A percentile compares a stretch with the other conserved stretches of the same genome.
Evolutionary conservation across 331 rosid genomes (phyloP).

Genomic region (Erythrophleum ivorense): DNA sequence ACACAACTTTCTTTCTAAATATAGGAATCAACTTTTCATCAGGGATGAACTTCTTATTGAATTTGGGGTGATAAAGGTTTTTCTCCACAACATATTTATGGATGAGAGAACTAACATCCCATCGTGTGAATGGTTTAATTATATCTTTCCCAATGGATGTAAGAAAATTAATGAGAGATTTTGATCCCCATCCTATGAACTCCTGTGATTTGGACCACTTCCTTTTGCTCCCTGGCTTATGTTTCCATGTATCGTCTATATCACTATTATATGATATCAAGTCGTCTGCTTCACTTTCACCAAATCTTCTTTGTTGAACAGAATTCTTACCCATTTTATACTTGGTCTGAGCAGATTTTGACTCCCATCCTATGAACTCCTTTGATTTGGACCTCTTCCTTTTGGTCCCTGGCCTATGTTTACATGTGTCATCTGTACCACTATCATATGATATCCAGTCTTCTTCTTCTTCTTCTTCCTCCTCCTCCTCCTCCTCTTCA

Average conservation of each 20-base stretch:
- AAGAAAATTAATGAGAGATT: constrained; percentile 66
- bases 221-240: constrained; percentile 1
- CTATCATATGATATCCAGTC: neutral
- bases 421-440: neutral
- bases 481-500: constrained; percentile 24
- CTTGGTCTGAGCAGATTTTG: constrained; percentile 31
- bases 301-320: neutral
- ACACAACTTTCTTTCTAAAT: constrained; percentile 50
- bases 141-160: constrained; percentile 55
- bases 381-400: neutral
- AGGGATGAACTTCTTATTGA: constrained; percentile 50
- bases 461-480: neutral
- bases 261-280: constrained; percentile 6
- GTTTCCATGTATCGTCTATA: neutral
- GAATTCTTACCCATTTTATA: constrained; percentile 28
- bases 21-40: constrained; percentile 59
- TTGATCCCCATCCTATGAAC: constrained; percentile 65
- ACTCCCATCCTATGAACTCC: neutral
- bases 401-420: constrained; percentile 14
- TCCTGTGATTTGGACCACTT: constrained; percentile 31
- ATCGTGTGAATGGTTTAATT: constrained; percentile 45
- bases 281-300: constrained; percentile 24
- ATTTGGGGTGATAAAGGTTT: constrained; percentile 50
- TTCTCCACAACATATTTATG: constrained; percentile 56
- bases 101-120: constrained; percentile 46